Evolutionary conservation across 371 early-diverging fungal genomes (phyloP).

Genomic region (Zychaea mexicana): DNA sequence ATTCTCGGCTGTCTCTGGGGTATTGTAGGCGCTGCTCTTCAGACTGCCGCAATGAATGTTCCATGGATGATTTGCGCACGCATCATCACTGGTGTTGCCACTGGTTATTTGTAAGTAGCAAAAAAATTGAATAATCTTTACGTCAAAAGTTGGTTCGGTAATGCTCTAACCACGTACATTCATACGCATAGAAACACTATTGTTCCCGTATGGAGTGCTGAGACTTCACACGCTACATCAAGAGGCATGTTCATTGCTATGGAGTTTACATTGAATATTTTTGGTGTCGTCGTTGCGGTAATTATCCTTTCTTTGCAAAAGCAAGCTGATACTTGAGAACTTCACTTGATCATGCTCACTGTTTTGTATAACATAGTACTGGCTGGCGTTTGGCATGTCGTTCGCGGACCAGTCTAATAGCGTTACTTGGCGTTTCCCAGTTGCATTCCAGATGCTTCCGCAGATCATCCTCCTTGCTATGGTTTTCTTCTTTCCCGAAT

Average conservation of each 20-base stretch:
- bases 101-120: conserved; percentile 37
- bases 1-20: conserved; percentile 30
- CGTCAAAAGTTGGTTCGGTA: background rate
- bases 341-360: too few species aligned
- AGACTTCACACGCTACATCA: conserved; percentile 39
- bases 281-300: conserved; percentile 46
- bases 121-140: background rate
- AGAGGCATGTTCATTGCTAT: conserved; percentile 42
- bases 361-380: conserved; percentile 22
- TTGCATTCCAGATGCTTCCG: conserved; percentile 44
- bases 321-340: too few species aligned
- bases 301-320: background rate
- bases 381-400: conserved; percentile 42
- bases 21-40: conserved; percentile 27
- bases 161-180: too few species aligned
- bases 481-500: conserved; percentile 42
- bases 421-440: conserved; percentile 44
- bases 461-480: conserved; percentile 26
- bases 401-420: conserved; percentile 24
- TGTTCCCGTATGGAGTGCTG: conserved; percentile 52
- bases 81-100: conserved; percentile 51
- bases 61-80: conserved; percentile 41
- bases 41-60: conserved; percentile 30
- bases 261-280: conserved; percentile 45
- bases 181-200: conserved; percentile 47